Evolutionary conservation across 2,329 filamentous ascomycete genomes (phyloP).

Genomic region (Xenoacremonium recifei): DNA sequence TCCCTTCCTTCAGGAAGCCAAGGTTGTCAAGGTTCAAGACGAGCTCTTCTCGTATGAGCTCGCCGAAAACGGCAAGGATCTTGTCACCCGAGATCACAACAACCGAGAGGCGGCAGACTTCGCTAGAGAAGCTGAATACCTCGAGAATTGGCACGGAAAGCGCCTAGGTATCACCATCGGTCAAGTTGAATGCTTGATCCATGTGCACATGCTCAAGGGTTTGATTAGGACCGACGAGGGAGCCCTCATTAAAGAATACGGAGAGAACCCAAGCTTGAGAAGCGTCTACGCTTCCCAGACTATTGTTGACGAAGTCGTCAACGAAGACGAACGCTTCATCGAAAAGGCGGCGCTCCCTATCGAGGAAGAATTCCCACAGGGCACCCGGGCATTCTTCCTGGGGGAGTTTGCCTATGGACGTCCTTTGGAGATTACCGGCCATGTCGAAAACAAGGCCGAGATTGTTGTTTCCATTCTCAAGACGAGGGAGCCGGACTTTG

Average conservation of each 20-base stretch:
- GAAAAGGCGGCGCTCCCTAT: constrained; percentile 86
- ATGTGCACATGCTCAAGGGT: constrained; percentile 92
- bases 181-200: constrained; percentile 81
- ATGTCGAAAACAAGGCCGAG: constrained; percentile 72
- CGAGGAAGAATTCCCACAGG: constrained; percentile 84
- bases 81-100: constrained; percentile 68
- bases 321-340: constrained; percentile 89
- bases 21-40: constrained; percentile 84
- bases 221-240: constrained; percentile 88
- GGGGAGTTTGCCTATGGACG: constrained; percentile 92
- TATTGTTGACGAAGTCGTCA: constrained; percentile 84
- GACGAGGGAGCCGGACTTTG: constrained; percentile 77
- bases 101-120: constrained; percentile 78
- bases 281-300: constrained; percentile 89
- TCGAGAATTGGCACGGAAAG: constrained; percentile 88
- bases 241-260: constrained; percentile 90
- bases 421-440: constrained; percentile 77
- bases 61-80: constrained; percentile 61
- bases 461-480: constrained; percentile 74
- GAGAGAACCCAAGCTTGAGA: constrained; percentile 78
- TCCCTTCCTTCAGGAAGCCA: constrained; percentile 92
- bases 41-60: constrained; percentile 88
- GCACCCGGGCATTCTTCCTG: constrained; percentile 85
- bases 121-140: constrained; percentile 76
- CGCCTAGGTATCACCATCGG: constrained; percentile 86